These are phyloP conservation scores for Globisporangium cederbergense DNA, from an alignment of 352 stramenopile genomes.

Conservation along the genomic window DNA sequence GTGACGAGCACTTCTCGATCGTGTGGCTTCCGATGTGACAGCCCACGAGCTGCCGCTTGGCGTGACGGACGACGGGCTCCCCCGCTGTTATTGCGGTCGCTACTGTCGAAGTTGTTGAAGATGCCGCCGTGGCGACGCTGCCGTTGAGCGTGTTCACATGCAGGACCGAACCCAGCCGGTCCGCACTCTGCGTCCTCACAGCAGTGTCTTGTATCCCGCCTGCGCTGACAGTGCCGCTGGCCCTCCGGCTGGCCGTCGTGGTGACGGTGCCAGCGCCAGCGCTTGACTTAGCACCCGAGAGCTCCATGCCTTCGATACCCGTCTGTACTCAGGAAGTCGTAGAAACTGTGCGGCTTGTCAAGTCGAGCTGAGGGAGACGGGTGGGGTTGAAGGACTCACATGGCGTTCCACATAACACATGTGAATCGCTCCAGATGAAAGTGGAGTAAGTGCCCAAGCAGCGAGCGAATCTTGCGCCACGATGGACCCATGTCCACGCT, in stretches of 20 bases:
- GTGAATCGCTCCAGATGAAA: too few relatives aligned
- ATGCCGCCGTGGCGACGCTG: background rate
- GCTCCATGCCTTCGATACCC: background rate
- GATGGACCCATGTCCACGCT: too few relatives aligned
- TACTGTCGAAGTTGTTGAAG: background rate
- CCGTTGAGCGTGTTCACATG: background rate
- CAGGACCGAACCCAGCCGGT: background rate
- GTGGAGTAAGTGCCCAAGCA: too few relatives aligned
- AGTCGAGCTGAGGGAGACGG: background rate
- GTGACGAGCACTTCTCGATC: conserved; percentile 58
- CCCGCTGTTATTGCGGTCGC: background rate
- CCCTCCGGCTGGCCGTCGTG: background rate
- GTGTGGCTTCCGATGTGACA: conserved; percentile 59
- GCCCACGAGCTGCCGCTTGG: conserved; percentile 13
- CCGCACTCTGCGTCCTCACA: background rate
- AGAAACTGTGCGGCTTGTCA: background rate
- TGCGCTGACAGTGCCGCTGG: background rate
- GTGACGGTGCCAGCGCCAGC: background rate
- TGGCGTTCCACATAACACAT: background rate
- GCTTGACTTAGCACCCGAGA: background rate
- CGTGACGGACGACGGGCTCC: background rate
- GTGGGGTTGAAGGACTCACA: background rate
- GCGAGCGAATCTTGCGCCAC: too few relatives aligned
- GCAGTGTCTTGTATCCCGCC: background rate
- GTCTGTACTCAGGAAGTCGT: background rate